Conservation (phyloP, 768 basidiomycete genomes). For the Agrocybe chaxingu region DNA sequence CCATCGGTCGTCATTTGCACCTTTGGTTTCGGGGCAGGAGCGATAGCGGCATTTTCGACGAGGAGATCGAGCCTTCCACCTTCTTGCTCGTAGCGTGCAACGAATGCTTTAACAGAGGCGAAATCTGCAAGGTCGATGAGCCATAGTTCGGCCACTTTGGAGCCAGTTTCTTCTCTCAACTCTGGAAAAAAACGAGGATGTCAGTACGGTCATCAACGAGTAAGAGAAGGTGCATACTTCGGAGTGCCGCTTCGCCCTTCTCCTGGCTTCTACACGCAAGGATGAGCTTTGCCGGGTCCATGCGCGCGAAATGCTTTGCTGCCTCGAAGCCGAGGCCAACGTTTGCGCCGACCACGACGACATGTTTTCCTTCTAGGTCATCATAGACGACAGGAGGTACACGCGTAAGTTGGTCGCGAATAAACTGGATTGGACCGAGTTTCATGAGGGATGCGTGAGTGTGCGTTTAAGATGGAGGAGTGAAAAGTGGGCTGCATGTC, state of each 20-base stretch:
- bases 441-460: slow-evolving; percentile 1
- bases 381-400: slow-evolving; percentile 27
- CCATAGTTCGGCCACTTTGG: slow-evolving; percentile 31
- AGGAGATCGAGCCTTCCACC: slow-evolving; percentile 38
- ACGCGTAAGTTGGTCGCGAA: neutral
- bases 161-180: slow-evolving; percentile 29
- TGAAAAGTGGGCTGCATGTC: neutral
- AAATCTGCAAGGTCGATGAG: slow-evolving; percentile 37
- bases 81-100: slow-evolving; percentile 28
- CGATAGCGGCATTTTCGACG: slow-evolving; percentile 39
- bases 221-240: slow-evolving; percentile 23
- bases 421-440: neutral
- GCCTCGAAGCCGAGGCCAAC: slow-evolving; percentile 47
- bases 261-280: slow-evolving; percentile 32
- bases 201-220: neutral
- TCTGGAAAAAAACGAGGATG: slow-evolving; percentile 10
- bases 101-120: slow-evolving; percentile 35
- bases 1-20: slow-evolving; percentile 31
- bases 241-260: slow-evolving; percentile 31
- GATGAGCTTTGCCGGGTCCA: slow-evolving; percentile 37
- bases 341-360: slow-evolving; percentile 49
- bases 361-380: slow-evolving; percentile 42
- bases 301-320: slow-evolving; percentile 39
- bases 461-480: neutral
- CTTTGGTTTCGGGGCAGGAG: slow-evolving; percentile 4